Evolutionary conservation across 768 basidiomycete genomes (phyloP), one percentile per base, ranked within the genome.

Genomic region (Leccinum boreale): DNA sequence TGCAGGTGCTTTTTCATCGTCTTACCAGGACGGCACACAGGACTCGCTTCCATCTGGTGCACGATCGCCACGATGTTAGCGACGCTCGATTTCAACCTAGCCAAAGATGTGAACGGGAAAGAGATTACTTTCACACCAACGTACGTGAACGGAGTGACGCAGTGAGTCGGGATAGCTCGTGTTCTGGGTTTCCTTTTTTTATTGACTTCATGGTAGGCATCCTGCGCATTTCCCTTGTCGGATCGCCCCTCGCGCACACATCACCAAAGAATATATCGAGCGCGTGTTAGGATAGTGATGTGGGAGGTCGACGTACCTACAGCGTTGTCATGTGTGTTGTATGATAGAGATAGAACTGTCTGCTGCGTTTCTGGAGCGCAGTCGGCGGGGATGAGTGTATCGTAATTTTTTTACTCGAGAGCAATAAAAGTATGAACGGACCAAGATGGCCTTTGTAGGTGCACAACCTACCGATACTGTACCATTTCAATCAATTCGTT

Each of bases 221-320:
- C 46, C 46, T 29, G 19, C 28, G 2, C 28, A 28, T 28, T 28
- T 28, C 28, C 28, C 28, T 28, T 28, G 28, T 28, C 9, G 9
- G 21, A 49, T 64, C 50, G 24, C 48, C 12, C 57, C 52, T 31
- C 58, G 61, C 5, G 35, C 54, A 24, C 57, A 58, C 11, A 17
- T 53, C 21, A 56, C 21, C n/a, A 52, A 56, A 47, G 57, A 33
- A 10, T 10, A 19, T 47, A 42, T 62, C 2, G 48, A 59, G 21
- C 50, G 51, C n/a, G 26, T 50, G 46, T 51, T 58, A 0, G 7
- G 45, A 7, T 5, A 47, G 12, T 58, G 53, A 57, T 46, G 45
- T 5, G 3, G 19, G 42, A 44, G 42, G 42, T 44, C n/a, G 42
- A 44, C 19, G 11, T 10, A 44, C 19, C 19, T 21, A 4, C 17